A percentile compares a stretch with the other conserved stretches of the same genome.
Evolutionary conservation across 2,329 filamentous ascomycete genomes (phyloP).

Genomic region (Xylariaceae sp.): DNA sequence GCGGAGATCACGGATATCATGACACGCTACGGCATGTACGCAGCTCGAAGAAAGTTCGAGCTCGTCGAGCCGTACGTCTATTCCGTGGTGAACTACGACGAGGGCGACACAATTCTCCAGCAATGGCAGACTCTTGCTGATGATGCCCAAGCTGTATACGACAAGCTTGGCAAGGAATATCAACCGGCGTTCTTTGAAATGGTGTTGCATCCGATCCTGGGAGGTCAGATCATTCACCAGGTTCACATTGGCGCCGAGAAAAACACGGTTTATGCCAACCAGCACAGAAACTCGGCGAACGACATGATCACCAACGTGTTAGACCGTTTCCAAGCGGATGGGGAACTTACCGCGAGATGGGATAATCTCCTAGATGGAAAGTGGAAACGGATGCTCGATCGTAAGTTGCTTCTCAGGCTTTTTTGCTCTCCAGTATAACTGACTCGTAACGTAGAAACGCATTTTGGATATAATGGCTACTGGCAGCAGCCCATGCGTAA

Average conservation of each 20-base stretch:
- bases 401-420: slow-evolving; percentile 30
- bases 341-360: slow-evolving; percentile 51
- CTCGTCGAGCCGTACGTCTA: slow-evolving; percentile 52
- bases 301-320: slow-evolving; percentile 47
- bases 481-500: slow-evolving; percentile 73
- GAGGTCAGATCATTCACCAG: slow-evolving; percentile 50
- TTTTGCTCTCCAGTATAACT: not conserved
- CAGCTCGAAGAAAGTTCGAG: slow-evolving; percentile 55
- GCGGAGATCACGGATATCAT: slow-evolving; percentile 47
- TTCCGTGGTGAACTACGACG: slow-evolving; percentile 55
- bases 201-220: slow-evolving; percentile 53
- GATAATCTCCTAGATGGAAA: slow-evolving; percentile 55
- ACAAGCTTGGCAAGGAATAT: slow-evolving; percentile 43
- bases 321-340: slow-evolving; percentile 51
- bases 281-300: slow-evolving; percentile 49
- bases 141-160: slow-evolving; percentile 52
- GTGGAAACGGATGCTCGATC: slow-evolving; percentile 58
- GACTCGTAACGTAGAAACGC: slow-evolving; percentile 37
- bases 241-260: slow-evolving; percentile 44
- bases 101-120: slow-evolving; percentile 50
- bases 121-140: slow-evolving; percentile 49
- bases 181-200: slow-evolving; percentile 59
- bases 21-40: slow-evolving; percentile 51
- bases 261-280: slow-evolving; percentile 47
- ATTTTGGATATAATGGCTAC: slow-evolving; percentile 49